These are phyloP conservation scores for Monosporozyma unispora DNA, from an alignment of 805 yeast genomes.

Conservation along the genomic window DNA sequence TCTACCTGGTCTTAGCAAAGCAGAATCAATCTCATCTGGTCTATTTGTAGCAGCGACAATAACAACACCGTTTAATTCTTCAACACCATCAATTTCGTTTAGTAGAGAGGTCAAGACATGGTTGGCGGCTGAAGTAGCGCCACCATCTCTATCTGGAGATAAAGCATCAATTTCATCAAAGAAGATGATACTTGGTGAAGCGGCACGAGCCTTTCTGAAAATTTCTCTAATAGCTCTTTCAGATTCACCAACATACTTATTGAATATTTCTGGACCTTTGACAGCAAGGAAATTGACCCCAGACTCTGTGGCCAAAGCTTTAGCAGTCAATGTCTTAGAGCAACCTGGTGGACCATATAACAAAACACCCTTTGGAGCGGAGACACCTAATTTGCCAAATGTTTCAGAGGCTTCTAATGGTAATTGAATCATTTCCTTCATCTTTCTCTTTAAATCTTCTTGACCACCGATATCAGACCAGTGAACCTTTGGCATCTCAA, in stretches of 20 bases:
- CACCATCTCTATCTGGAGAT: constrained; percentile 62
- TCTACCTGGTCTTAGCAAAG: constrained; percentile 90
- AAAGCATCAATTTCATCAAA: constrained; percentile 97
- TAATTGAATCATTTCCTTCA: constrained; percentile 83
- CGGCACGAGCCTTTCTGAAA: constrained; percentile 88
- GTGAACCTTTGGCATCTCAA: constrained; percentile 87
- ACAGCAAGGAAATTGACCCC: constrained; percentile 91
- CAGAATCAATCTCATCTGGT: constrained; percentile 89
- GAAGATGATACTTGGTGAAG: constrained; percentile 87
- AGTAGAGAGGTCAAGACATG: constrained; percentile 84
- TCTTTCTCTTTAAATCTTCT: constrained; percentile 65
- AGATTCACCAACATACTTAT: constrained; percentile 92
- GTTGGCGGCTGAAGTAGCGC: constrained; percentile 59
- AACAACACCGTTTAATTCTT: constrained; percentile 85
- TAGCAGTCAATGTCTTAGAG: constrained; percentile 89
- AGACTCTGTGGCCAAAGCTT: constrained; percentile 91
- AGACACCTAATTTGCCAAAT: constrained; percentile 67
- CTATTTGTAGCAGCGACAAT: constrained; percentile 94
- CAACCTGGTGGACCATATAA: constrained; percentile 98
- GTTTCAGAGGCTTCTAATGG: constrained; percentile 79
- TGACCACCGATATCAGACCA: constrained; percentile 98
- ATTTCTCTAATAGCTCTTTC: constrained; percentile 91
- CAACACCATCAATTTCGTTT: constrained; percentile 96
- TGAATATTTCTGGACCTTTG: constrained; percentile 93
- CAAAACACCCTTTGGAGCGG: constrained; percentile 87